phyloP scores from a whole-genome alignment of 441 rosid species.

The Manihot esculenta region DNA sequence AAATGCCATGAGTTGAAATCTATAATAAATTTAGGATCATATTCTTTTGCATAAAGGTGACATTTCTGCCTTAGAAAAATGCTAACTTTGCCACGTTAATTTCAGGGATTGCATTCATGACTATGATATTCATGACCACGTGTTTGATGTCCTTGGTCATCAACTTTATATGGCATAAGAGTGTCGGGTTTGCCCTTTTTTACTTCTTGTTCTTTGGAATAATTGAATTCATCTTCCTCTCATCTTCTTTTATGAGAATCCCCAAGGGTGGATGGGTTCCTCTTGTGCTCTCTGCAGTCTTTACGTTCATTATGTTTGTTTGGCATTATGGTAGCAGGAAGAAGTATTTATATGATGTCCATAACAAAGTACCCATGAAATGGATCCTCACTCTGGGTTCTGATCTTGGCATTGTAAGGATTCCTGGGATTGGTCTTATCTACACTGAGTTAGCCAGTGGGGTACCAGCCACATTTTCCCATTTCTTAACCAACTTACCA shows the following conservation, averaged over 20 bases:
- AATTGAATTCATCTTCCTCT: slow-evolving; percentile 61
- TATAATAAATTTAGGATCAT: neutral
- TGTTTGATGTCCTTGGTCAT: slow-evolving; percentile 68
- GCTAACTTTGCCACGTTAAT: slow-evolving; percentile 22
- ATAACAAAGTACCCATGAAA: slow-evolving; percentile 79
- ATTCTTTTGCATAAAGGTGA: neutral
- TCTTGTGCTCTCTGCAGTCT: slow-evolving; percentile 52
- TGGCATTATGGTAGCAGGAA: slow-evolving; percentile 86
- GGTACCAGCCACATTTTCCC: slow-evolving; percentile 75
- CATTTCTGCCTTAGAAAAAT: neutral
- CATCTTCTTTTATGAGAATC: slow-evolving; percentile 55
- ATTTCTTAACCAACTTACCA: slow-evolving; percentile 75
- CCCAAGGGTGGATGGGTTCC: slow-evolving; percentile 80
- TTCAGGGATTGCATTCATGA: slow-evolving; percentile 78
- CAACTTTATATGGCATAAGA: slow-evolving; percentile 66
- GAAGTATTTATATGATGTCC: slow-evolving; percentile 73
- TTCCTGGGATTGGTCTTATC: slow-evolving; percentile 90
- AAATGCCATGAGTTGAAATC: neutral
- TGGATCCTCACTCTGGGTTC: slow-evolving; percentile 77
- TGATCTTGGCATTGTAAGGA: slow-evolving; percentile 78
- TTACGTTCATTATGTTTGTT: slow-evolving; percentile 53
- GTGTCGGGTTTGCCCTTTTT: slow-evolving; percentile 42
- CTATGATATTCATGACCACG: slow-evolving; percentile 58
- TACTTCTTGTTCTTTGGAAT: slow-evolving; percentile 60
- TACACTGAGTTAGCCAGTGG: slow-evolving; percentile 78